These are phyloP conservation scores for Orbilia oligospora DNA, from an alignment of 2,329 filamentous ascomycete species.

Conservation along the genomic window DNA sequence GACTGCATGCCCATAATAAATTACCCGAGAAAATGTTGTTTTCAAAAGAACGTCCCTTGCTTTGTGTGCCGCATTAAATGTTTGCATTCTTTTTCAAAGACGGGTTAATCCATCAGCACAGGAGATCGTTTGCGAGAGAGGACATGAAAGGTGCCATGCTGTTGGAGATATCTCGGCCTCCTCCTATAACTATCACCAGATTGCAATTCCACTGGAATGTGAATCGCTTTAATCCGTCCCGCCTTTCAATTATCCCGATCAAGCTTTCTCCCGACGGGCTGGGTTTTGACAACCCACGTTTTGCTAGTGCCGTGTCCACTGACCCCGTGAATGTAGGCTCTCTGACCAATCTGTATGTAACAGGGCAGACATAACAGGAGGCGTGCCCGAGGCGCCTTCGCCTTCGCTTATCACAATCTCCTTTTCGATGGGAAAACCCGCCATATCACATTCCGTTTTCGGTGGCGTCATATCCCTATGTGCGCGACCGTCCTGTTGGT, in stretches of 20 bases:
- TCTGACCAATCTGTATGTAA: conserved; percentile 22
- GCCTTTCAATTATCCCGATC: conserved; percentile 3
- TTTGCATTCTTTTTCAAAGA: conserved; percentile 7
- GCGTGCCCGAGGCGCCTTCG: conserved; percentile 30
- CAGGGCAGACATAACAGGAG: conserved; percentile 9
- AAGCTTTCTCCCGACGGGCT: conserved; percentile 44
- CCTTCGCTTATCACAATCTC: conserved; percentile 46
- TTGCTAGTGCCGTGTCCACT: conserved; percentile 40
- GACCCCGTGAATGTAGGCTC: conserved; percentile 1
- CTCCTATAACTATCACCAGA: conserved; percentile 8
- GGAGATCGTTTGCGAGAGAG: conserved; percentile 18
- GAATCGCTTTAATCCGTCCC: conserved; percentile 36
- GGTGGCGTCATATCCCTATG: conserved; percentile 38
- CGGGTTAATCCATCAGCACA: conserved; percentile 15
- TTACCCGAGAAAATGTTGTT: conserved; percentile 37
- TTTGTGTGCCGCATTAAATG: conserved; percentile 23
- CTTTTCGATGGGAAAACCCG: conserved; percentile 9
- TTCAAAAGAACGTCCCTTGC: conserved; percentile 9
- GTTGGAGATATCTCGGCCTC: conserved; percentile 25
- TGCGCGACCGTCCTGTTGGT: conserved; percentile 27
- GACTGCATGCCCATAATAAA: conserved; percentile 32
- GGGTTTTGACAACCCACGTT: conserved; percentile 59
- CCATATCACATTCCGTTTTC: conserved; percentile 53
- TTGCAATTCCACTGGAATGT: conserved; percentile 41
- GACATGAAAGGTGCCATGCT: background rate